Base-by-base conservation (phyloP, 2,329 filamentous ascomycete genomes). In the Penicillium sp. region DNA sequence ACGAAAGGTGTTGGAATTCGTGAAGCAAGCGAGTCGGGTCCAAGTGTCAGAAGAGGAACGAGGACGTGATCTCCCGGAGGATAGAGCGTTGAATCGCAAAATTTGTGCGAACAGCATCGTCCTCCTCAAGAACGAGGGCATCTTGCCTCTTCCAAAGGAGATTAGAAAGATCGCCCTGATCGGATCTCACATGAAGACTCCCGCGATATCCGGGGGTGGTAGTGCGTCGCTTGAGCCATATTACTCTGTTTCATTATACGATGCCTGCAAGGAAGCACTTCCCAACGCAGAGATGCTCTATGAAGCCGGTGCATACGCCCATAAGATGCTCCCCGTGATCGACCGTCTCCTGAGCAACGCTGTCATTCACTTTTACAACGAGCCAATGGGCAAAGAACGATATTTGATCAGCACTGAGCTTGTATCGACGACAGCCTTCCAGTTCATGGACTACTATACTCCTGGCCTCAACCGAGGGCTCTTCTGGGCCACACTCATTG, bases 81-180 rank as follows among this genome's bases (percentile, higher is more conserved):
- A 86, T 40, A 83, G 86, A 1, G 82, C 80, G 15, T 79, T 91
- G 49, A 82, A 91, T 8, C 82, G 89, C n/a, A 81, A 61, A 6
- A 42, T 66, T 4, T 65, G 64, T 26, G 65, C 66, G 82, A 65
- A 81, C 89, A 33, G 89, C 86, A 87, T 91, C 19, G 89, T 92
- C 1, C 79, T 92, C 10, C 78, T 92, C 28, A 91, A 92, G 77
- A 93, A 93, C 70, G 83, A 90, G 15, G 53, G 33, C 4, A 61
- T 70, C 24, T 42, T 72, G n/a, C 70, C 70, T 2, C 45, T 72
- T 17, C 58, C 68, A 22, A 68, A 57, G 19, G 59, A 45, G n/a
- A 56, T 56, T n/a, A 47, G 33, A 30, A 56, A 44, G 26, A 47
- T 56, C 40, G 28, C 53, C n/a, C 19, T 56, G n/a, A 30, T 56